A percentile compares a stretch with the other conserved stretches of the same genome.
These are phyloP conservation scores for Penicillium hesseltinei DNA, from an alignment of 2,329 filamentous ascomycete species.

Conservation along the genomic window DNA sequence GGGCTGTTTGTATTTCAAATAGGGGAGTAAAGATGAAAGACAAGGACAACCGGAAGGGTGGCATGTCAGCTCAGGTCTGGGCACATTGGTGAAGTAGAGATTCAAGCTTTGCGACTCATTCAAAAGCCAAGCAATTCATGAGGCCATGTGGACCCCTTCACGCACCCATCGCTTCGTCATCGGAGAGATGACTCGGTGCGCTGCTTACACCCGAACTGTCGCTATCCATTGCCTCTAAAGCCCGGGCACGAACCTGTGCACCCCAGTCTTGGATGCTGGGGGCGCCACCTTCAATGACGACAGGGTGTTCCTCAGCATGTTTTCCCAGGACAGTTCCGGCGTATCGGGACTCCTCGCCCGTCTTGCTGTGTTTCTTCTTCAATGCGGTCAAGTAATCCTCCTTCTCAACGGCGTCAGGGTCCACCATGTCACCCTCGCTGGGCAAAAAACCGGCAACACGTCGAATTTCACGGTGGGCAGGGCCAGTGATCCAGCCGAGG, in stretches of 20 bases:
- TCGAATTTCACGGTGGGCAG: constrained; percentile 74
- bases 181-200: constrained; percentile 40
- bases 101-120: background rate
- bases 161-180: constrained; percentile 38
- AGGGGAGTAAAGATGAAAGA: background rate
- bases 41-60: background rate
- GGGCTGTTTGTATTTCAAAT: background rate
- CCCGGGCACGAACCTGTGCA: constrained; percentile 35
- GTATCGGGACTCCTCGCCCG: constrained; percentile 81
- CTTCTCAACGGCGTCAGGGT: constrained; percentile 54
- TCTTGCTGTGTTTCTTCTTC: constrained; percentile 90
- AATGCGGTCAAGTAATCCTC: constrained; percentile 72
- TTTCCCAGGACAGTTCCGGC: constrained; percentile 80
- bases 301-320: constrained; percentile 65
- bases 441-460: constrained; percentile 74
- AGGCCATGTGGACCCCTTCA: constrained; percentile 15
- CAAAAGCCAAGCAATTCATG: background rate
- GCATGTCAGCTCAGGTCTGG: background rate
- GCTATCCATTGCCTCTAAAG: constrained; percentile 29
- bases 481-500: constrained; percentile 72
- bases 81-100: background rate
- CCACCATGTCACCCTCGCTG: constrained; percentile 51
- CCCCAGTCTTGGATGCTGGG: constrained; percentile 68
- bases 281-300: constrained; percentile 76
- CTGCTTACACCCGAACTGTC: constrained; percentile 42